Conservation (phyloP, 495 filamentous ascomycete genomes). For the Tricharina praecox region DNA sequence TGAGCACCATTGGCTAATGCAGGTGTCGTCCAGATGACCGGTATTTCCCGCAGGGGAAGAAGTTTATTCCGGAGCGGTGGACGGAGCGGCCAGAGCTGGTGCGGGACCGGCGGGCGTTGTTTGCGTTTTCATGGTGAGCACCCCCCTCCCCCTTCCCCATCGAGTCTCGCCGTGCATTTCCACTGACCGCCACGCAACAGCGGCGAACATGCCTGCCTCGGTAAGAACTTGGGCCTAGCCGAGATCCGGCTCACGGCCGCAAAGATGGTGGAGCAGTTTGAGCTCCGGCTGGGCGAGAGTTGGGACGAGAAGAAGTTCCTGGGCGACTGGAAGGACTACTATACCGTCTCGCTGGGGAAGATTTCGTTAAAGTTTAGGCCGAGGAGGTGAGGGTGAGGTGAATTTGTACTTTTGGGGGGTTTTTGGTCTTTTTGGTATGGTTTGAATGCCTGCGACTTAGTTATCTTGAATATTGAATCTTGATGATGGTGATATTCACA, state of each 20-base stretch:
- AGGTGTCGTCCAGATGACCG: too few relatives aligned
- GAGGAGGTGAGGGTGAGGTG: too few relatives aligned
- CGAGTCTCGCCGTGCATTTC: too few relatives aligned
- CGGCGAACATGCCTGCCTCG: slow-evolving; percentile 7
- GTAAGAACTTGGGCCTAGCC: slow-evolving; percentile 4
- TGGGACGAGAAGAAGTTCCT: slow-evolving; percentile 5
- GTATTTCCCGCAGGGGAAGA: slow-evolving; percentile 1
- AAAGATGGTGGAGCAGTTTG: neutral
- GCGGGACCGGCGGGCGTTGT: slow-evolving; percentile 6
- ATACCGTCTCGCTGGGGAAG: neutral
- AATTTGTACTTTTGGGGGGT: too few relatives aligned
- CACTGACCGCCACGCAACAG: too few relatives aligned
- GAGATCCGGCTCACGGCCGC: slow-evolving; percentile 3
- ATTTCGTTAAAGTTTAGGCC: neutral
- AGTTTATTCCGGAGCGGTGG: neutral
- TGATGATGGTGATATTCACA: too few relatives aligned
- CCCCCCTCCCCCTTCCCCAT: too few relatives aligned
- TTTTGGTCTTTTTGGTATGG: too few relatives aligned
- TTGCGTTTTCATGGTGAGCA: slow-evolving; percentile 8
- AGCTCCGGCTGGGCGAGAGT: neutral
- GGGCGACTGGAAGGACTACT: slow-evolving; percentile 6
- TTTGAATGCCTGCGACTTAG: too few relatives aligned
- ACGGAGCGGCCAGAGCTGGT: neutral
- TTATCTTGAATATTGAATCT: too few relatives aligned
- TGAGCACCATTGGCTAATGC: too few relatives aligned